Conservation (phyloP, 768 basidiomycete genomes). For the Auricularia heimuer region DNA sequence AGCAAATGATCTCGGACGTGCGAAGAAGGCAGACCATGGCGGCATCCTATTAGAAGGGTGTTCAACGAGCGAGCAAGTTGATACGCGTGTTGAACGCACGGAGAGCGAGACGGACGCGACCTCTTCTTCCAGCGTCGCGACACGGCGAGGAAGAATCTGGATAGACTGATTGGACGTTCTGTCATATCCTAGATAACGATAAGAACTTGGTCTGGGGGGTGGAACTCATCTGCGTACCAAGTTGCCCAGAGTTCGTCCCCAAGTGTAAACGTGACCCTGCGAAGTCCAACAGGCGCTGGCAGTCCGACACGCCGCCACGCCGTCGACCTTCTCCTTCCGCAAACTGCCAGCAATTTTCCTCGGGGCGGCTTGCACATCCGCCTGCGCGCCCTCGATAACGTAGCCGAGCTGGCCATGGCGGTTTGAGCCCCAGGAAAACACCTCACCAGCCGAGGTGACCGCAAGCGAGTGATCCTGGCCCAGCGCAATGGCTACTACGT, state of each 20-base stretch:
- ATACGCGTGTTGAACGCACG: slow-evolving; percentile 30
- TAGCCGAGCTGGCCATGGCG: slow-evolving; percentile 88
- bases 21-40: slow-evolving; percentile 74
- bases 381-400: slow-evolving; percentile 53
- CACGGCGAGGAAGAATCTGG: slow-evolving; percentile 70
- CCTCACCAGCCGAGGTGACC: slow-evolving; percentile 69
- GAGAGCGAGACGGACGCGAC: slow-evolving; percentile 68
- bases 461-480: slow-evolving; percentile 94
- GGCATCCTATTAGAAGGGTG: slow-evolving; percentile 42
- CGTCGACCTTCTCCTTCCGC: slow-evolving; percentile 67
- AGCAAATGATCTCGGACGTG: slow-evolving; percentile 73
- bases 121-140: slow-evolving; percentile 62
- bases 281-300: slow-evolving; percentile 86
- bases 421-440: slow-evolving; percentile 86
- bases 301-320: slow-evolving; percentile 78
- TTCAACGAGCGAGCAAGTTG: no score
- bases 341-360: slow-evolving; percentile 64
- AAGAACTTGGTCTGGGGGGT: no score
- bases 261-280: slow-evolving; percentile 57
- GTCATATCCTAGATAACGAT: slow-evolving; percentile 49
- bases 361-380: slow-evolving; percentile 72
- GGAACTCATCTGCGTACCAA: slow-evolving; percentile 28
- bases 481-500: slow-evolving; percentile 60
- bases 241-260: slow-evolving; percentile 89
- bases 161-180: slow-evolving; percentile 53